Evolutionary conservation across 2,329 filamentous ascomycete genomes (phyloP), one percentile per base, ranked within the genome.

Genomic region (Talaromyces pinophilus): DNA sequence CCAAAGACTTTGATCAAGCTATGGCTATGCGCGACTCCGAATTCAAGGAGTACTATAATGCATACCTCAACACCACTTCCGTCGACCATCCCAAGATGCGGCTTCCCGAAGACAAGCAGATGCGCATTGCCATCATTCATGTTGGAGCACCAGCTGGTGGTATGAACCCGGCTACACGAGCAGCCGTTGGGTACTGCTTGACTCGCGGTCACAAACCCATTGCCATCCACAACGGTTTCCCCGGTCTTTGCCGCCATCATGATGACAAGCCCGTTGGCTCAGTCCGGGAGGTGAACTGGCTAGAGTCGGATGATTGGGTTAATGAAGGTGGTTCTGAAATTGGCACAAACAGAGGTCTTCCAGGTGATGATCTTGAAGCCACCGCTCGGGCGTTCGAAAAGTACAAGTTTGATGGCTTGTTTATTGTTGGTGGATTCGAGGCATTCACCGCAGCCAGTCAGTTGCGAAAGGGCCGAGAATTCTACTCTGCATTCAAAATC

Each of bases 251-350:
- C 63, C 88, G 95, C 57, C 95, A 99, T 79, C 92, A 98, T 77
- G 89, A 83, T 38, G 94, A 98, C 76, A 83, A 88, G 73, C 93
- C 93, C 0, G 67, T 92, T 0, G 90, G 93, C 46, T 88, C 95
- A 2, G 93, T 99, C 8, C 90, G 93, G 38, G 87, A 91, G 46
- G 91, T 98, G 67, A 84, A 90, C 71, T 99, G 95, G 95, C 86
- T 98, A 22, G 95, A 98, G 75, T 93, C 96, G 5, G 94, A 98
- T 76, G 85, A 88, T 68, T 99, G 95, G 95, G 93, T 94, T 15
- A 97, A 93, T 81, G 94, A 93, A 81, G 95, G 95, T 76, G 95
- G 95, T 68, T 98, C 93, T 1, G 95, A 99, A 78, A 98, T 99
- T 74, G 95, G 95, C 71, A 99, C 94, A 30, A 99, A 99, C 84